Evolutionary conservation across 2,329 filamentous ascomycete species (phyloP).

Genomic region (Sporothrix curviconia): DNA sequence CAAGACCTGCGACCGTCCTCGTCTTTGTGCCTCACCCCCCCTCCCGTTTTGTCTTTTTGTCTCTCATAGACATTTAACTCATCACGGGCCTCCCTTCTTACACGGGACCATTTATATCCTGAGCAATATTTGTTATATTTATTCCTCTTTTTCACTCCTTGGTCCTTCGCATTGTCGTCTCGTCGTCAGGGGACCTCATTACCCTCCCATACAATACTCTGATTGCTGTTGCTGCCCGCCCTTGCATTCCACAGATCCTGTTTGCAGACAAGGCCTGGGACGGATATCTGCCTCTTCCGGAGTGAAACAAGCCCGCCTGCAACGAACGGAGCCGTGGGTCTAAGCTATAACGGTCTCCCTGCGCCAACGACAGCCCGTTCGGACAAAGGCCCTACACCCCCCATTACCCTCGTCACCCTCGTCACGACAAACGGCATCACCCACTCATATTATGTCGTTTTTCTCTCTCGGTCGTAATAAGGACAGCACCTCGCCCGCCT

Average conservation of each 20-base stretch:
- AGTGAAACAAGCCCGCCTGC: neutral
- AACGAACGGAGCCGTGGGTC: no score
- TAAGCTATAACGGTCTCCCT: neutral
- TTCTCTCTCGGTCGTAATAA: slow-evolving; percentile 7
- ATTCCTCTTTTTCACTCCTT: no score
- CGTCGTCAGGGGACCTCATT: neutral
- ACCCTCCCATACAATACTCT: neutral
- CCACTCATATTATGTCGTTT: neutral
- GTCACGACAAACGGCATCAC: neutral
- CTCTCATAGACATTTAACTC: neutral
- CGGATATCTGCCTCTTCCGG: neutral
- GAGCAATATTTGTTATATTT: no score
- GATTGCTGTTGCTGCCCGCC: neutral
- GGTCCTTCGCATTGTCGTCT: neutral
- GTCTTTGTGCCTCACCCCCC: neutral
- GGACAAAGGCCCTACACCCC: no score
- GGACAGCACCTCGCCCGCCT: neutral
- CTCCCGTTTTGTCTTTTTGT: neutral
- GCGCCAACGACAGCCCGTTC: neutral
- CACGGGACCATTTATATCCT: no score
- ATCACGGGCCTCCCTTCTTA: neutral
- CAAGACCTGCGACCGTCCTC: no score
- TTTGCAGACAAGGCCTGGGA: slow-evolving; percentile 5
- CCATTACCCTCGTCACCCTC: no score
- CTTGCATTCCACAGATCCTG: neutral